Conservation (phyloP, 139 green algal genomes). For the Diplosphaera chodatii region DNA sequence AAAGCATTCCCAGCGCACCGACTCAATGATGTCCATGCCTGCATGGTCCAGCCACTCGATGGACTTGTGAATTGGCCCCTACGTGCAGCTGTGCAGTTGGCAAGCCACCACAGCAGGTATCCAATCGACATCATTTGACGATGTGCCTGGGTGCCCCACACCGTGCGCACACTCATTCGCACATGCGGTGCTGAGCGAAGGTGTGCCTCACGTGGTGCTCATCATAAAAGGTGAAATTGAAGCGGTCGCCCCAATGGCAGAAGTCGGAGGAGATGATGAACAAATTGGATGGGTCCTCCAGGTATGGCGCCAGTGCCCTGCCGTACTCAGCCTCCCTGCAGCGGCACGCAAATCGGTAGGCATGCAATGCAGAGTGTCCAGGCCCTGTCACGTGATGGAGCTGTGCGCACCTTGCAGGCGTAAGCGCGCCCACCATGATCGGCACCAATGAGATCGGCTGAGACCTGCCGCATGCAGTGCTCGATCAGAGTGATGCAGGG, state of each 20-base stretch:
- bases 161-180: no score
- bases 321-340: constrained; percentile 78
- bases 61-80: constrained; percentile 77
- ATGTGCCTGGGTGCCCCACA: no score
- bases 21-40: constrained; percentile 85
- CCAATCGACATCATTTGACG: no score
- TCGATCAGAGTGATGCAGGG: no score
- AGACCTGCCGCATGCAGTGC: constrained; percentile 24
- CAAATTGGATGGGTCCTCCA: constrained; percentile 77
- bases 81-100: constrained; percentile 6
- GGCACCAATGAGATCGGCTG: constrained; percentile 74
- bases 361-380: no score
- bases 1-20: no score
- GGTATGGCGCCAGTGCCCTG: constrained; percentile 65
- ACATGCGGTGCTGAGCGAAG: no score
- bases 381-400: no score
- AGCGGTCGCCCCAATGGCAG: constrained; percentile 91
- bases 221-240: constrained; percentile 72
- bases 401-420: constrained; percentile 40
- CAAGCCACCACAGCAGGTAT: no score
- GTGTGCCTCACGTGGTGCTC: not conserved
- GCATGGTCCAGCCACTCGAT: constrained; percentile 80
- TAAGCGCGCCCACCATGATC: constrained; percentile 90
- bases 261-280: constrained; percentile 94
- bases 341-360: no score